phyloP scores from a whole-genome alignment of 2,329 filamentous ascomycete species.

The Exophiala alcalophila region DNA sequence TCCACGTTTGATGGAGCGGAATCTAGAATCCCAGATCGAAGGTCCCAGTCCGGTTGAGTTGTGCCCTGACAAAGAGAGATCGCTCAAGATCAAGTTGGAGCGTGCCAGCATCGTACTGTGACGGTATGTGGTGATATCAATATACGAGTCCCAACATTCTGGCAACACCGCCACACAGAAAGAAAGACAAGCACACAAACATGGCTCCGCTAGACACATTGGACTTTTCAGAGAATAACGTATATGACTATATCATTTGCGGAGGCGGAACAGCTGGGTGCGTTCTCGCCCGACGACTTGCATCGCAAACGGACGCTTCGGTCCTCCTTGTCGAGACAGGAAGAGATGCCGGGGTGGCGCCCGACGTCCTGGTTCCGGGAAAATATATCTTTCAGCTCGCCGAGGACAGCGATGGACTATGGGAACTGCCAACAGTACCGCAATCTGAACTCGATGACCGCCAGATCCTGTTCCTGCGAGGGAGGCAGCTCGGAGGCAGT shows the following conservation, averaged over 20 bases:
- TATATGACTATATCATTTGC: constrained; percentile 18
- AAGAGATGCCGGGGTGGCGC: neutral
- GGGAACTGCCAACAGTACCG: constrained; percentile 11
- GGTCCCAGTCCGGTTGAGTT: too few species aligned
- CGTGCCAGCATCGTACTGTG: too few species aligned
- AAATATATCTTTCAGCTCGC: constrained; percentile 9
- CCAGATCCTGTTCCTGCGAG: constrained; percentile 24
- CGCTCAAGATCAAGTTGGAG: too few species aligned
- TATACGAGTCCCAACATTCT: too few species aligned
- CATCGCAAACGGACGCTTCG: neutral
- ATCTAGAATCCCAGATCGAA: too few species aligned
- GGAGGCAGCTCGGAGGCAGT: constrained; percentile 35
- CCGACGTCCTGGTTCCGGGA: constrained; percentile 6
- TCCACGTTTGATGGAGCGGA: too few species aligned
- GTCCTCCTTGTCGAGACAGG: constrained; percentile 13
- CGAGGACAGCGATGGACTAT: constrained; percentile 5
- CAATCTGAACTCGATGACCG: constrained; percentile 1
- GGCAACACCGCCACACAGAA: too few species aligned
- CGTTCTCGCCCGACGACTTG: constrained; percentile 8
- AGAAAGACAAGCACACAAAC: too few species aligned
- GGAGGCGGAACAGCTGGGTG: constrained; percentile 17
- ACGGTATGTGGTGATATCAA: too few species aligned
- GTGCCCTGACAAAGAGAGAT: too few species aligned
- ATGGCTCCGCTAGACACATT: too few species aligned
- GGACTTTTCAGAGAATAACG: too few species aligned